Evolutionary conservation across 2,329 filamentous ascomycete species (phyloP), one percentile per base, ranked within the genome.

Genomic region (Aspergillus ustus): DNA sequence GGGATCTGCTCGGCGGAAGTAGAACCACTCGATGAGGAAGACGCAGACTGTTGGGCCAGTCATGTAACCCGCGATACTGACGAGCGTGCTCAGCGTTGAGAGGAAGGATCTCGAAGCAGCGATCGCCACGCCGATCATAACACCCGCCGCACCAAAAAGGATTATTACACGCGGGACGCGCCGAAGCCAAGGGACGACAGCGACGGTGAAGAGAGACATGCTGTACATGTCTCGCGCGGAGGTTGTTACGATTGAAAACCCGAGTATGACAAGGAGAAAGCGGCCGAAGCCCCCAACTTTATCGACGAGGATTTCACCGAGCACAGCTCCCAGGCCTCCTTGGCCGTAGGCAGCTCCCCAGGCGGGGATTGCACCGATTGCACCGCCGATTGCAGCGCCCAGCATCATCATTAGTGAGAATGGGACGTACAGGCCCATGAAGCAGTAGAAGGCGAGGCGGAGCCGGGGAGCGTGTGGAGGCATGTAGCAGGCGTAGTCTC

Each of bases 401-500:
- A 52, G 31, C 19, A 52, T 20, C 50, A 52, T 52, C 50, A 52
- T 52, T 7, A 52, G 29, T 7, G 50, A 37, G 29, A 52, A 52
- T 15, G 50, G 50, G 28, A 52, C 13, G 29, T 52, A 52, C 17
- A 52, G 50, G 13, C 50, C 50, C 22, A 52, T 29, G 50, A 52
- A 37, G 50, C 50, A 52, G 50, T 52, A 52, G 2, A 34, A 19
- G 50, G 50, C 50, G 6, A 52, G 50, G 40, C 50, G 50, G 9
- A 19, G 29, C 8, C 50, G 50, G 7, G 50, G 50, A 15, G 50
- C 50, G 28, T 52, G 50, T 15, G 50, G 50, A n/a, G 50, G 50
- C 50, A 52, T 52, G 50, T 52, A 52, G 28, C 50, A 52, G 13
- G 50, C 50, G 29, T 52, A 52, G 50, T 52, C 50, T 29, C 50